These are phyloP conservation scores for Leccinum arenicola DNA, from an alignment of 768 basidiomycete genomes.

Conservation along the genomic window DNA sequence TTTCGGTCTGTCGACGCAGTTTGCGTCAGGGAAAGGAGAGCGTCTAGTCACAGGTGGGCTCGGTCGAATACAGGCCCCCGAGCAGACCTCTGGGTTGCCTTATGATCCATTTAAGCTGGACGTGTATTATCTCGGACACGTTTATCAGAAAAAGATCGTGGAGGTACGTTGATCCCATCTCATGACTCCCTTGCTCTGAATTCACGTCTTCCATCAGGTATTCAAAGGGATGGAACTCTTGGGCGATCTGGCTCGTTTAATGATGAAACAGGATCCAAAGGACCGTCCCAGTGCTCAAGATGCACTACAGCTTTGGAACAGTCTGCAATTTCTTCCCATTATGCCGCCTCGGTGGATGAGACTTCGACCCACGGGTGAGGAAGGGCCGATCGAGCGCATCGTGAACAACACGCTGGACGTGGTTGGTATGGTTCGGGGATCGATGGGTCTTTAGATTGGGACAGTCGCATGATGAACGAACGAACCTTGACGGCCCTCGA, in stretches of 20 bases:
- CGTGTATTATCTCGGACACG: constrained; percentile 26
- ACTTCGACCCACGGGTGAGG: constrained; percentile 4
- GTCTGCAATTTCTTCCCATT: constrained; percentile 1
- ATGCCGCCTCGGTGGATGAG: constrained; percentile 9
- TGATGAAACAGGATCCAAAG: constrained; percentile 10
- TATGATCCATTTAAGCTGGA: constrained; percentile 34
- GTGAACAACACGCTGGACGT: constrained; percentile 13
- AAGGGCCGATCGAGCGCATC: constrained; percentile 13
- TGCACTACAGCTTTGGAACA: constrained; percentile 3
- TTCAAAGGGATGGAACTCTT: constrained; percentile 7
- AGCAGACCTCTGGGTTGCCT: constrained; percentile 15
- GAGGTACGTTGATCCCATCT: constrained; percentile 1
- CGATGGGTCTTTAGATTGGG: constrained; percentile 4
- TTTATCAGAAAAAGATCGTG: constrained; percentile 20
- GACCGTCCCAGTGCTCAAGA: constrained; percentile 3
- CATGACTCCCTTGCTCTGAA: not conserved
- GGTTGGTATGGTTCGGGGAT: constrained; percentile 10
- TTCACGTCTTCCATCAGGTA: not conserved
- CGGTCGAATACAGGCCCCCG: constrained; percentile 20
- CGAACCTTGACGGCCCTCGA: too few species aligned
- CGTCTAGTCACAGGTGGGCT: not conserved
- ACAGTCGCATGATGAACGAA: too few species aligned
- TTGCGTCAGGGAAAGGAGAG: constrained; percentile 1
- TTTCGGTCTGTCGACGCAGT: constrained; percentile 33
- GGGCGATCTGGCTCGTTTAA: not conserved